Base-by-base conservation (phyloP, 2,329 filamentous ascomycete genomes). In the Fusarium verrucosum region DNA sequence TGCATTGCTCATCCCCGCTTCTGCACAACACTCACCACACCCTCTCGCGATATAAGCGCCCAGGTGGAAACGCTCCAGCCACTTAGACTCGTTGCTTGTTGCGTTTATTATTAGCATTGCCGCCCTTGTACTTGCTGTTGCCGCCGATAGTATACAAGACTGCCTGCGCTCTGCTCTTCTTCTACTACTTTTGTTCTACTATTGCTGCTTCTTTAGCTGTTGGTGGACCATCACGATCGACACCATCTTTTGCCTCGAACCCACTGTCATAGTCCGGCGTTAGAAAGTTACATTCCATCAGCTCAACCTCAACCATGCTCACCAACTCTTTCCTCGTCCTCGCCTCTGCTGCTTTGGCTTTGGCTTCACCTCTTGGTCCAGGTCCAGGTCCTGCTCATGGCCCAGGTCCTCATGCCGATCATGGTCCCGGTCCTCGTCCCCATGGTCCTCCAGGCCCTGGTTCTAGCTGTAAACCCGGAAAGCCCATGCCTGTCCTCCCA, bases 401-500 rank as follows among this genome's bases (percentile, higher is more conserved):
- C 14, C 26, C 26, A 5, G 13, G 26, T 14, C 13, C 4, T 30
- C 28, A 7, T 28, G 26, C 7, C 7, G 26, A 10, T 28, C 26
- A 7, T 28, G 26, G 26, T 28, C 26, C 26, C 9, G 26, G 26
- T 28, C 10, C 26, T 28, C 7, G 26, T 28, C 26, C 26, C 11
- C 26, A 11, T 30, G 28, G 28, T 30, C 28, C 28, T 16, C 28
- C 16, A 20, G 58, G 57, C 22, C 28, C 51, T 60, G 49, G 61
- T 25, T 74, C 67, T 32, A 55, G 59, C 25, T 67, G 62, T 25
- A 53, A 43, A 4, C 36, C 65, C 13, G 49, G 63, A 19, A 60
- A 55, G 20, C 58, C 67, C 14, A 28, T 54, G 8, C 73, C 73
- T 35, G 58, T 61, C 20, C 72, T 84, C 14, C 82, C 80, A 28